A percentile compares a stretch with the other conserved stretches of the same genome.
Evolutionary conservation across 177 flowering plant genomes (phyloP).

Genomic region (Tripterygium wilfordii): DNA sequence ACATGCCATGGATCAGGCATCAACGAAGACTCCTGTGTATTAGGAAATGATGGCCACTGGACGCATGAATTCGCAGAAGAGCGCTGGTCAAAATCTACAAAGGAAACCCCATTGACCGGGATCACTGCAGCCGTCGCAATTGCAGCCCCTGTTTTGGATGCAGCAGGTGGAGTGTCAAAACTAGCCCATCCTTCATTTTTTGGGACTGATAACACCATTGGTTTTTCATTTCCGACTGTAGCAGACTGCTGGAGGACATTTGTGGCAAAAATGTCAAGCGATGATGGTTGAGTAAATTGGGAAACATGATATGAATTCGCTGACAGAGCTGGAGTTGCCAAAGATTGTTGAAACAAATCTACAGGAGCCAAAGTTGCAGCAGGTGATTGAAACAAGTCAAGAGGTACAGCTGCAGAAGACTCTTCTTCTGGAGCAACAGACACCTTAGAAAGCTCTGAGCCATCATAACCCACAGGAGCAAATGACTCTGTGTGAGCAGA

Average conservation of each 20-base stretch:
- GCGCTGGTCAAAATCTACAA: conserved; percentile 20
- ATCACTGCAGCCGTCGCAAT: conserved; percentile 12
- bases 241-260: conserved; percentile 17
- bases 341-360: conserved; percentile 30
- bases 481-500: conserved; percentile 25
- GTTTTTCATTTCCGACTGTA: conserved; percentile 23
- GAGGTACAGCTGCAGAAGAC: conserved; percentile 21
- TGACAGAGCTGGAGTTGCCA: conserved; percentile 20
- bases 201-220: conserved; percentile 23
- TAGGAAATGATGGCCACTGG: conserved; percentile 35
- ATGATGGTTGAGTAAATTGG: conserved; percentile 18
- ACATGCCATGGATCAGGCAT: conserved; percentile 36
- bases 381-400: conserved; percentile 38
- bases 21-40: conserved; percentile 23
- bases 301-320: conserved; percentile 20
- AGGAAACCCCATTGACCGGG: conserved; percentile 20
- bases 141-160: conserved; percentile 18
- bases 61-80: conserved; percentile 20
- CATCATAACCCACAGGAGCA: conserved; percentile 23
- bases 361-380: conserved; percentile 20
- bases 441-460: conserved; percentile 34
- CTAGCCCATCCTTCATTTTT: conserved; percentile 93
- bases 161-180: conserved; percentile 54
- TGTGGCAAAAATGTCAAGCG: conserved; percentile 25
- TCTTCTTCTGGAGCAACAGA: conserved; percentile 21